Base-by-base conservation (phyloP, 495 filamentous ascomycete species). In the Hypoxylon crocopeplum region DNA sequence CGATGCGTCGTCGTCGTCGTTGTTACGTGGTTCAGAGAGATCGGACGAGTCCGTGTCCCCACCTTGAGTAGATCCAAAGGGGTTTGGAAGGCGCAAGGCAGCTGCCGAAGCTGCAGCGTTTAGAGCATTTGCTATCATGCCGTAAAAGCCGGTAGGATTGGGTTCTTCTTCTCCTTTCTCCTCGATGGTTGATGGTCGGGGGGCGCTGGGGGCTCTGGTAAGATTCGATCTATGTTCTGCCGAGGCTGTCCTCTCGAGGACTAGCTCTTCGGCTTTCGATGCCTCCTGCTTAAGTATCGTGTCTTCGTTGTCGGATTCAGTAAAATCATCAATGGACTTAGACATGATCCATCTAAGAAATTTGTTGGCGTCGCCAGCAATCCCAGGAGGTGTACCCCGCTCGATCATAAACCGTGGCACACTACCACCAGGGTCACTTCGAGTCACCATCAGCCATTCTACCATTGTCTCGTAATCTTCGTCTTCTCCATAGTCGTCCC, bases 401-500 rank as follows among this genome's bases (percentile, higher is more conserved):
- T 97, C 94, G 16, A 98, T 89, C 87, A 98, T 90, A 75, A 94
- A 98, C 21, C 90, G 82, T 0, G 93, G 93, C 6, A 97, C 93
- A 48, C 84, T 94, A 25, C 93, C 94, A 17, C 94, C 93, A 0
- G 93, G 93, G 62, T 97, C 92, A 70, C 88, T 92, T n/a, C 93
- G 79, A 1, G 93, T 97, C 17, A 97, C 84, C 94, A 97, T 97
- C 29, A 96, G 85, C 93, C 93, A 98, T 71, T 97, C 93, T 11
- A 97, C 85, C 30, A 56, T 45, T 48, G 85, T 88, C 25, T 73
- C 67, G 41, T 84, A 83, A 21, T 80, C 69, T 7, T 83, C 79
- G 22, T 81, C 80, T 4, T 78, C 74, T 15, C 73, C 74, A 8
- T 41, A 46, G 8, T 12, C 53, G 21, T 66, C 64, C 1, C 42